A percentile compares a stretch with the other conserved stretches of the same genome.
phyloP scores from a whole-genome alignment of 225 moss, liverwort and hornwort species.

The Bryum argenteum region DNA sequence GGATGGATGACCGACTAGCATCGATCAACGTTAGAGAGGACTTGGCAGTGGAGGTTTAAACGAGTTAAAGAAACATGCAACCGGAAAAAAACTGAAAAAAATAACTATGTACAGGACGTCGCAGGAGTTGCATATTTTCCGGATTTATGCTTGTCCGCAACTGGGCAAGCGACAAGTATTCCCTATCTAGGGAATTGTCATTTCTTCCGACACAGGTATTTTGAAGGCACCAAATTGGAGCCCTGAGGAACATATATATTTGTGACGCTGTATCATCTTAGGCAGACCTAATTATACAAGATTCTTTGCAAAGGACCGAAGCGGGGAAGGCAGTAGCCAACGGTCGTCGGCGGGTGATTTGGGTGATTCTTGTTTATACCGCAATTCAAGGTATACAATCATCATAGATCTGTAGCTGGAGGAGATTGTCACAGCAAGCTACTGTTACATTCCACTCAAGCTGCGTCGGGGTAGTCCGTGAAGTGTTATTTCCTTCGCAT shows the following conservation, averaged over 20 bases:
- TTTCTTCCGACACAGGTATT: slow-evolving; percentile 8
- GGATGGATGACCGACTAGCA: slow-evolving; percentile 65
- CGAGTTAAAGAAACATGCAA: neutral
- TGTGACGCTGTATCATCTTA: neutral
- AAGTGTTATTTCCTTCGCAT: slow-evolving; percentile 1
- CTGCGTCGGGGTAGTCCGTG: slow-evolving; percentile 15
- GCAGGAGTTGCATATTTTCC: slow-evolving; percentile 12
- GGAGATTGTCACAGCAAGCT: slow-evolving; percentile 13
- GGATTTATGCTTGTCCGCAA: slow-evolving; percentile 24
- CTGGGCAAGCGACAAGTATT: slow-evolving; percentile 18
- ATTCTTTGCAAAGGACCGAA: slow-evolving; percentile 10
- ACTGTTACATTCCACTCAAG: slow-evolving; percentile 10
- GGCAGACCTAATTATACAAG: slow-evolving; percentile 8
- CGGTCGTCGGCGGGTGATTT: neutral
- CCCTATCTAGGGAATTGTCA: slow-evolving; percentile 23
- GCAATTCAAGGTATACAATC: neutral
- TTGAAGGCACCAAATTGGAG: slow-evolving; percentile 22
- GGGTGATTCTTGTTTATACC: slow-evolving; percentile 19
- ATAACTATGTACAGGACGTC: neutral
- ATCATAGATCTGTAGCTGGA: slow-evolving; percentile 14
- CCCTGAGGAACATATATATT: neutral
- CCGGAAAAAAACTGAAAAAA: slow-evolving; percentile 6
- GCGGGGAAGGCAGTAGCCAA: neutral
- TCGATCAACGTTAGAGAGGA: slow-evolving; percentile 22
- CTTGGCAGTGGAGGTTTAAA: slow-evolving; percentile 33